Evolutionary conservation across 257 asterid species (phyloP), one percentile per base, ranked within the genome.

Genomic region (Solanum gracilifrons): DNA sequence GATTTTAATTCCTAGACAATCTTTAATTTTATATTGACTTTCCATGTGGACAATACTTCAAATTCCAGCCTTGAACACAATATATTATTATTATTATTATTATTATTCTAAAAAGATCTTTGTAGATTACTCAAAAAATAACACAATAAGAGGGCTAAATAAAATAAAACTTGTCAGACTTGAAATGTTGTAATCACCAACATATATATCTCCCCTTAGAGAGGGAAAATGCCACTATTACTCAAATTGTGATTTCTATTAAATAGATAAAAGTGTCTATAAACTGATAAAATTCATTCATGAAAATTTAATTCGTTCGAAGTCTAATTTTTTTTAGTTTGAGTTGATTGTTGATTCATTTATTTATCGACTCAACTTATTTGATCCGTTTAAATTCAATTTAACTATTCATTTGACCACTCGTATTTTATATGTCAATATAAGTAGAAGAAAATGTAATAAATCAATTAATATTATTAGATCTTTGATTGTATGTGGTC

Each of bases 321-420:
- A 15, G 21, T 0, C 0, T 0, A 13, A 5, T 1, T 15, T 15
- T 15, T 48, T 13, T 15, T 5, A 43, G 1, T 15, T 48, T 48
- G 21, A 48, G 3, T 48, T 15, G 60, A 48, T 48, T 48, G 8
- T 48, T 15, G 0, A 48, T 48, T 48, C 0, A 48, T 48, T 15
- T 48, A 48, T 48, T 15, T 48, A 48, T 48, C 21, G 21, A 48
- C 0, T 15, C 1, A 48, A 48, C 3, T 15, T 16, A 48, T 15
- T 48, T 48, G 1, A 15, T 15, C 0, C 0, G 1, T 5, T 48
- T 0, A 48, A 48, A 48, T 48, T 48, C 23, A 15, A 48, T 48
- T 16, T 0, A 48, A 0, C 3, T 48, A 16, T 48, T 0, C 60
- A 48, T 48, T 48, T 48, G 60, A 48, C 0, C 60, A 48, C 9